phyloP scores from a whole-genome alignment of 1,284 basidiomycete species.

The Phenoliferia sp. region DNA sequence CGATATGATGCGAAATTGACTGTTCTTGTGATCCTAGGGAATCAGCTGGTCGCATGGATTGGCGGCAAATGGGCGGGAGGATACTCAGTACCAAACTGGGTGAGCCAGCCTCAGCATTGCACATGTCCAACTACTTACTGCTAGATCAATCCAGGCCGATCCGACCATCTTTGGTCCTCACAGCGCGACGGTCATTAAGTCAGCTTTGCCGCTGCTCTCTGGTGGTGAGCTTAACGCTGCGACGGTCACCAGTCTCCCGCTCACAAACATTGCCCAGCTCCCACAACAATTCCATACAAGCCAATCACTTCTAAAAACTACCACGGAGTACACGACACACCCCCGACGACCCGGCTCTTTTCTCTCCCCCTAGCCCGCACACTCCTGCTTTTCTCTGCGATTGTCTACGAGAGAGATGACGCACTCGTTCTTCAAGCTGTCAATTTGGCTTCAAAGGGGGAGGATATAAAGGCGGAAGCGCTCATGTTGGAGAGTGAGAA shows the following conservation, averaged over 20 bases:
- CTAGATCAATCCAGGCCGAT: neutral
- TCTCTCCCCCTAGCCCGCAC: slow-evolving; percentile 3
- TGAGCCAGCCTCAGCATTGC: neutral
- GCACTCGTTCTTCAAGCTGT: neutral
- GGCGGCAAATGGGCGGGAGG: slow-evolving; percentile 2
- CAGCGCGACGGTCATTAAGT: neutral
- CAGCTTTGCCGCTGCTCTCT: neutral
- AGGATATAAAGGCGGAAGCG: neutral
- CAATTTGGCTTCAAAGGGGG: neutral
- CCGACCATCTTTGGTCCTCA: neutral
- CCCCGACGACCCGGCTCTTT: slow-evolving; percentile 3
- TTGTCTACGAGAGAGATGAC: slow-evolving; percentile 10
- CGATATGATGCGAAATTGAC: no score
- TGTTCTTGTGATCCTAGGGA: no score
- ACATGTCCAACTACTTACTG: neutral
- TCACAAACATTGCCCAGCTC: neutral
- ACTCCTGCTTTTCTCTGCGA: neutral
- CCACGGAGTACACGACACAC: neutral
- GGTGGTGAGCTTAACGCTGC: neutral
- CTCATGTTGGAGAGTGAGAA: neutral
- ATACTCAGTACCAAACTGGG: neutral
- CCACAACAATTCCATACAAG: neutral
- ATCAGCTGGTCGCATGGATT: no score
- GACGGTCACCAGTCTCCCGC: neutral
- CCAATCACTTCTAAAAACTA: no score